phyloP scores from a whole-genome alignment of 768 basidiomycete genomes.

The Suillus hirtellus region DNA sequence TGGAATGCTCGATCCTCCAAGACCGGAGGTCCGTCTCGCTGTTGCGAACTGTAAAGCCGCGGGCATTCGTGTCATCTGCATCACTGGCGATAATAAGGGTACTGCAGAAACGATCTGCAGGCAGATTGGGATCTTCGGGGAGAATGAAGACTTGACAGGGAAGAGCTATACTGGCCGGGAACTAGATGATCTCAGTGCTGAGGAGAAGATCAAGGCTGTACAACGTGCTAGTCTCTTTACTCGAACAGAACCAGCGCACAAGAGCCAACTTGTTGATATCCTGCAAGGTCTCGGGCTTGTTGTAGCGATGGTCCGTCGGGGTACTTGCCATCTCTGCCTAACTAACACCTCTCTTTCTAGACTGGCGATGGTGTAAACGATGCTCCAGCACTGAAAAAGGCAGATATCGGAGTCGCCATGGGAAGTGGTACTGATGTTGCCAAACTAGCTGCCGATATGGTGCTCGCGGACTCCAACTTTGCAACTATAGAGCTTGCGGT shows the following conservation, averaged over 20 bases:
- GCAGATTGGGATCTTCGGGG: slow-evolving; percentile 91
- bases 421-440: slow-evolving; percentile 98
- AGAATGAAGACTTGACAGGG: slow-evolving; percentile 85
- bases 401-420: slow-evolving; percentile 99
- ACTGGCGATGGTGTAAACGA: slow-evolving; percentile 99
- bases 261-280: slow-evolving; percentile 91
- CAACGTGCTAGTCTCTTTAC: slow-evolving; percentile 88
- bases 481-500: slow-evolving; percentile 95
- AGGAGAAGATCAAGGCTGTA: slow-evolving; percentile 85
- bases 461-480: slow-evolving; percentile 96
- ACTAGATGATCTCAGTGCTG: slow-evolving; percentile 75
- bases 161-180: slow-evolving; percentile 96
- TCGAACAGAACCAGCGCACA: slow-evolving; percentile 93
- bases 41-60: slow-evolving; percentile 90
- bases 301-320: slow-evolving; percentile 81
- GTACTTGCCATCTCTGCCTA: slow-evolving; percentile 15
- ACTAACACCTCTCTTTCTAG: slow-evolving; percentile 39
- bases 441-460: slow-evolving; percentile 98
- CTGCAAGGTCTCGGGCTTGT: slow-evolving; percentile 90
- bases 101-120: slow-evolving; percentile 97
- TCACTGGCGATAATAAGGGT: slow-evolving; percentile 97
- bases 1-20: slow-evolving; percentile 97
- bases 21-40: slow-evolving; percentile 86
- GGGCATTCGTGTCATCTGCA: slow-evolving; percentile 94
- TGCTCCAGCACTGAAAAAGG: slow-evolving; percentile 94